Evolutionary conservation across 768 basidiomycete genomes (phyloP).

Genomic region (Cubamyces lactineus): DNA sequence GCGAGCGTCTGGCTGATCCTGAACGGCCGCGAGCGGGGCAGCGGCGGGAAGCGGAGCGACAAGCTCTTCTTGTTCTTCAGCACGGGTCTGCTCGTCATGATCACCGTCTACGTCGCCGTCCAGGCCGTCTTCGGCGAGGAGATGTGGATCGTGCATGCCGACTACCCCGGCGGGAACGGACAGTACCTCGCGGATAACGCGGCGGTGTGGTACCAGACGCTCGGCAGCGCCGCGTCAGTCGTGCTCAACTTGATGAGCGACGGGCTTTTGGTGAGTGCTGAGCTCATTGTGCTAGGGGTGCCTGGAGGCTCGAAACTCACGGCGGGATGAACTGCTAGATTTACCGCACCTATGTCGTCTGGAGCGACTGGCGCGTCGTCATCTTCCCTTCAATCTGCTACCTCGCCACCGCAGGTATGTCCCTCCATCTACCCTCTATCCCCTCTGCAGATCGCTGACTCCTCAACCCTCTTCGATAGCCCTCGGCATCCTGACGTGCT

Average conservation of each 20-base stretch:
- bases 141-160: conserved; percentile 42
- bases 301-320: background rate
- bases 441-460: no score
- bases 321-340: conserved; percentile 33
- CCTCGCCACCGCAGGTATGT: conserved; percentile 7
- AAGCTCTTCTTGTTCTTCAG: conserved; percentile 24
- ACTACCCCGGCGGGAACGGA: conserved; percentile 41
- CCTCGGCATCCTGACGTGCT: conserved; percentile 18
- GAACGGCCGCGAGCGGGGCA: background rate
- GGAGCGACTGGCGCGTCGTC: conserved; percentile 24
- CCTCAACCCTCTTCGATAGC: background rate
- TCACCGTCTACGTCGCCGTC: conserved; percentile 37
- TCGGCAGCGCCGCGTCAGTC: conserved; percentile 29
- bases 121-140: conserved; percentile 38
- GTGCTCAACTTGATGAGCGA: conserved; percentile 42
- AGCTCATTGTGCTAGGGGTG: background rate
- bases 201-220: conserved; percentile 37
- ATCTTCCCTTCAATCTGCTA: conserved; percentile 21
- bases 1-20: conserved; percentile 27
- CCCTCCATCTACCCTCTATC: no score
- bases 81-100: conserved; percentile 34
- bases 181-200: conserved; percentile 36
- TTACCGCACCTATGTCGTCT: conserved; percentile 42
- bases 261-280: conserved; percentile 39
- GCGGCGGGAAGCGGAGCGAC: background rate